Percentiles rank a stretch among this genome's conserved stretches.
Conservation (phyloP, 2,329 filamentous ascomycete genomes). For the Diatrype stigma region DNA sequence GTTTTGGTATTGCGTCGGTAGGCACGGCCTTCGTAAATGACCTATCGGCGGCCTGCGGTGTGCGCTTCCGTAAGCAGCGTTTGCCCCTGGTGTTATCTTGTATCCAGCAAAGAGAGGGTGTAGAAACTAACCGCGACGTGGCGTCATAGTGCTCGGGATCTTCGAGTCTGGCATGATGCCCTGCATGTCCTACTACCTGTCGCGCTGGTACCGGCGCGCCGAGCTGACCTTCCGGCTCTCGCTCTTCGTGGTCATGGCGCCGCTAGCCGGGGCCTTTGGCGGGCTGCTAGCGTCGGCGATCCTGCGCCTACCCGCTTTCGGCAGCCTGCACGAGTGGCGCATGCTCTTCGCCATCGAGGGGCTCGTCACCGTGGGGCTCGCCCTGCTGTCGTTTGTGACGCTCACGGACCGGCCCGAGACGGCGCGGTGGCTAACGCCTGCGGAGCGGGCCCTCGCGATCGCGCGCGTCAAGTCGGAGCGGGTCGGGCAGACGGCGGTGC, state of each 20-base stretch:
- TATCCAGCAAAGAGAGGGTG: no score
- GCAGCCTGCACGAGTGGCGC: constrained; percentile 23
- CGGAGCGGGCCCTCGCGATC: constrained; percentile 63
- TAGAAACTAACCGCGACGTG: no score
- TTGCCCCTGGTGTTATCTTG: no score
- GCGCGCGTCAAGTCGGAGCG: constrained; percentile 66
- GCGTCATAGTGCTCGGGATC: constrained; percentile 61
- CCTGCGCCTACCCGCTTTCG: constrained; percentile 53
- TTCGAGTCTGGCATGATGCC: constrained; percentile 74
- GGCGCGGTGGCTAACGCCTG: constrained; percentile 59
- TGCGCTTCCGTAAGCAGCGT: no score
- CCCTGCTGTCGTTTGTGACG: constrained; percentile 58
- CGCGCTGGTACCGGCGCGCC: constrained; percentile 65
- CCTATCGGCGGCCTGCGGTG: constrained; percentile 47
- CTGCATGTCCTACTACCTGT: constrained; percentile 70
- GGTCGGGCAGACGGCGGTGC: constrained; percentile 55
- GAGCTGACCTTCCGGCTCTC: constrained; percentile 65
- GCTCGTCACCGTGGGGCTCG: constrained; percentile 48
- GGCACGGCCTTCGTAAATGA: constrained; percentile 62
- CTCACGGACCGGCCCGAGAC: constrained; percentile 67
- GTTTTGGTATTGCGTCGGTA: constrained; percentile 61
- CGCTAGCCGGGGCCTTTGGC: constrained; percentile 67
- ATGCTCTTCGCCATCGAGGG: constrained; percentile 37
- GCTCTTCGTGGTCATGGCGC: constrained; percentile 67
- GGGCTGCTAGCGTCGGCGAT: constrained; percentile 64